Evolutionary conservation across 345 rosid genomes (phyloP), one percentile per base, ranked within the genome.

Genomic region (Chamaenerion angustifolium): DNA sequence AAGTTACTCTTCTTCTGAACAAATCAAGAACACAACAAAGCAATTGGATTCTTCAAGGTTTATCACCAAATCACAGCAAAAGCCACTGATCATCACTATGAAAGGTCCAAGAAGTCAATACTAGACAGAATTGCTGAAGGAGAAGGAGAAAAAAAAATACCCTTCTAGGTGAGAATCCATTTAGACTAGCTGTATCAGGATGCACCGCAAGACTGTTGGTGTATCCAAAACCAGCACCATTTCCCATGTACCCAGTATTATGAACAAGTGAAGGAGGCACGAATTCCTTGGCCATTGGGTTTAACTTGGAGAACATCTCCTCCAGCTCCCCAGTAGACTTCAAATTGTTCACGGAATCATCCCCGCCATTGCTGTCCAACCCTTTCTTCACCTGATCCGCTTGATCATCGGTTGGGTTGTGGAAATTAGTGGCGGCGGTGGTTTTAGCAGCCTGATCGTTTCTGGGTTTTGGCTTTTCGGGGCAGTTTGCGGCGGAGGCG

Each of bases 271-370:
- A 92, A 40, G 82, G 80, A 56, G 97, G 97, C 64, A 93, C 95
- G 76, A 85, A 93, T 54, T 93, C 97, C 64, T 81, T 68, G 42
- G 97, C 99, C 95, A 82, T 74, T 4, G 99, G 99, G 65, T 93
- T 93, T 66, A 93, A 69, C 72, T 82, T 93, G 11, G 88, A 85
- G 67, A 93, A 56, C 44, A 81, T 78, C 59, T 85, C 97, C 47
- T 57, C 84, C 79, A 93, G 67, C 59, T 77, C 71, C 55, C 66
- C 81, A 71, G 85, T 82, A 67, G 61, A 74, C 14, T 54, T 68
- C 37, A 16, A 41, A 46, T 12, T 2, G 12, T 50, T 31, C 42
- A 35, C 54, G 15, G 16, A 12, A 50, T 40, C 67, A 16, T 46
- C 55, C 17, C 2, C 25, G 4, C 25, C 25, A 21, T 56, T 46